Evolutionary conservation across 352 stramenopile genomes (phyloP).

Genomic region (Globisporangium radiosum): DNA sequence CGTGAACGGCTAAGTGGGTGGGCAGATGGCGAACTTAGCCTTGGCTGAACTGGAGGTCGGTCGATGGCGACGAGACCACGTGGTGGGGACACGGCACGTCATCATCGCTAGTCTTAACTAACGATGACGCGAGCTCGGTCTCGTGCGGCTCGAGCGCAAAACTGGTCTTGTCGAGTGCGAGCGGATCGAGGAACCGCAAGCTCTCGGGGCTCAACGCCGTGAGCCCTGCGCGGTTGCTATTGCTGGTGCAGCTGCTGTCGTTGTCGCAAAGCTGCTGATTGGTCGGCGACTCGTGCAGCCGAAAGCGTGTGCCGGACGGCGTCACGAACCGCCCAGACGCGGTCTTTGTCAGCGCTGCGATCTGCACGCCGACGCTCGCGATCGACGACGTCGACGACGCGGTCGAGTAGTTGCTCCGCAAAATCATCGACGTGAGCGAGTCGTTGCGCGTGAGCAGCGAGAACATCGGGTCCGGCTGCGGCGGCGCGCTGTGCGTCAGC

Average conservation of each 20-base stretch:
- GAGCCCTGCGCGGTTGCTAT: neutral
- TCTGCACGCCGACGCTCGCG: slow-evolving; percentile 12
- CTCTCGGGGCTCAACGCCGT: slow-evolving; percentile 10
- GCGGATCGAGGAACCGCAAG: slow-evolving; percentile 8
- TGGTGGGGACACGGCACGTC: neutral
- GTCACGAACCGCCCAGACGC: slow-evolving; percentile 6
- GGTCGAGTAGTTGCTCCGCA: slow-evolving; percentile 11
- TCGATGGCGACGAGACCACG: neutral
- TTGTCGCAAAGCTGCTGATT: slow-evolving; percentile 2
- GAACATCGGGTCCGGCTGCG: slow-evolving; percentile 2
- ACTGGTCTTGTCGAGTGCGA: slow-evolving; percentile 1
- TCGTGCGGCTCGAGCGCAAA: neutral
- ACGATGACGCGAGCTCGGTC: too few relatives aligned
- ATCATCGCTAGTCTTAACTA: neutral
- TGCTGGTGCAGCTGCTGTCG: neutral
- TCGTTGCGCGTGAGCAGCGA: slow-evolving; percentile 7
- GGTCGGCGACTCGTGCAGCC: neutral
- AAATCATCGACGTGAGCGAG: slow-evolving; percentile 10
- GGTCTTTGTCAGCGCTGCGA: slow-evolving; percentile 10
- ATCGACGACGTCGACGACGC: slow-evolving; percentile 14
- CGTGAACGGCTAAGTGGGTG: neutral
- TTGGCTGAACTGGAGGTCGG: too few relatives aligned
- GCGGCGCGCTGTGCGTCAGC: slow-evolving; percentile 4
- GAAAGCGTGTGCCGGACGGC: slow-evolving; percentile 2
- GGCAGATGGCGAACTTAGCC: too few relatives aligned